Evolutionary conservation across 2,329 filamentous ascomycete species (phyloP), one percentile per base, ranked within the genome.

Genomic region (Fusarium verticillioides): DNA sequence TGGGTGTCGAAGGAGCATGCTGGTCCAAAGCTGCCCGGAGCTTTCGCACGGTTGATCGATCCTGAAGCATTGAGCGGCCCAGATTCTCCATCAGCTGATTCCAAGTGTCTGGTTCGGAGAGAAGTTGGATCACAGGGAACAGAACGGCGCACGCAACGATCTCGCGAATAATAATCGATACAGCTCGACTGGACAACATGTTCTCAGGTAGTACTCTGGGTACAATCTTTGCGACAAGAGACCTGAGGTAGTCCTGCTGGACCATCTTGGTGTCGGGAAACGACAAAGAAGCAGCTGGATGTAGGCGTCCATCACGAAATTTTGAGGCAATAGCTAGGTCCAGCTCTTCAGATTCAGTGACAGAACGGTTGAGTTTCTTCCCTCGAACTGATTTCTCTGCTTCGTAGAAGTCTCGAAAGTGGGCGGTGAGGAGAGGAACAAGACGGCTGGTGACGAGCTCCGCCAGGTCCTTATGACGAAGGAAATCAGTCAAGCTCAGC

Each of bases 291-390:
- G 94, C 95, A 9, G 96, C 96, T 9, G 94, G 88, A 80, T 99
- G 97, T 66, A 99, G 85, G 72, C 93, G 94, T 32, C 96, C 96
- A 80, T 97, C 93, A 61, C 89, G 92, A 82, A 96, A 99, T 82
- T 97, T 98, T 44, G 90, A 92, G n/a, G 96, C 96, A 82, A 99
- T 97, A 4, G 96, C 96, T 74, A 97, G 86, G 81, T 98, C 95
- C 77, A 99, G 86, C 86, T 99, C 96, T 79, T 98, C 96, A 2
- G 95, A 97, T 83, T 99, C 96, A 6, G 97, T 98, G 62, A 99
- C 91, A 73, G 92, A 95, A 59, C 94, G 91, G 76, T 95, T 96
- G 63, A 98, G 85, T 82, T 97, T 94, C 80, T 91, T 93, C 18
- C 97, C 97, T 60, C 96, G 90, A 16, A 99, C 94, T 13, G 91